Evolutionary conservation across 352 stramenopile genomes (phyloP).

Genomic region (Pythium scleroteichum): DNA sequence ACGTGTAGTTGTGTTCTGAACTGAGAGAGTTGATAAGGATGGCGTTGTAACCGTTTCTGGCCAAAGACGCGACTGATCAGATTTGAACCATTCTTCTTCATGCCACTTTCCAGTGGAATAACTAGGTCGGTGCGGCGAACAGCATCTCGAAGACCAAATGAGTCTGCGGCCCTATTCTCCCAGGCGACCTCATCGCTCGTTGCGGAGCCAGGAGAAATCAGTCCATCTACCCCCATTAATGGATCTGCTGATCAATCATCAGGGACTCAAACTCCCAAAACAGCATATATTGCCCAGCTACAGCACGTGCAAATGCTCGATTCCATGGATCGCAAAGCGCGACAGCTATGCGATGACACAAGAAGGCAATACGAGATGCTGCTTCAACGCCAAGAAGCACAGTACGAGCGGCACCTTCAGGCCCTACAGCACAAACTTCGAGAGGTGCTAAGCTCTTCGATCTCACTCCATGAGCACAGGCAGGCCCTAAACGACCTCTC

Average conservation of each 20-base stretch:
- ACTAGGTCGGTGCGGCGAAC: too few species aligned
- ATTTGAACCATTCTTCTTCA: too few species aligned
- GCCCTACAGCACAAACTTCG: conserved; percentile 40
- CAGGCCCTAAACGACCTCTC: conserved; percentile 33
- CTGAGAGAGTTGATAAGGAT: background rate
- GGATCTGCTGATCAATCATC: too few species aligned
- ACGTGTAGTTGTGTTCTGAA: conserved; percentile 39
- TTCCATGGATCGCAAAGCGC: conserved; percentile 43
- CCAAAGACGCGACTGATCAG: too few species aligned
- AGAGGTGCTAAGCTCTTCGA: conserved; percentile 43
- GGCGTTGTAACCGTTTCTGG: background rate
- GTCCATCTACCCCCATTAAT: too few species aligned
- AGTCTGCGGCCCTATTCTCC: too few species aligned
- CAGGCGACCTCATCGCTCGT: too few species aligned
- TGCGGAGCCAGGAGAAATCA: too few species aligned
- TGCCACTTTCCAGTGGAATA: background rate
- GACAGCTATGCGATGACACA: conserved; percentile 56
- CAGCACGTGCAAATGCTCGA: conserved; percentile 20
- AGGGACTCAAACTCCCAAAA: too few species aligned
- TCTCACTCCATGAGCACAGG: conserved; percentile 59
- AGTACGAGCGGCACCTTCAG: conserved; percentile 48
- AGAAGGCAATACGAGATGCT: conserved; percentile 54
- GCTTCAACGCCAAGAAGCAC: conserved; percentile 39
- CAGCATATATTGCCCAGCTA: too few species aligned
- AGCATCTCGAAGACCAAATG: too few species aligned